phyloP scores from a whole-genome alignment of 176 grass and related monocot species.

The Pontederia crassipes region DNA sequence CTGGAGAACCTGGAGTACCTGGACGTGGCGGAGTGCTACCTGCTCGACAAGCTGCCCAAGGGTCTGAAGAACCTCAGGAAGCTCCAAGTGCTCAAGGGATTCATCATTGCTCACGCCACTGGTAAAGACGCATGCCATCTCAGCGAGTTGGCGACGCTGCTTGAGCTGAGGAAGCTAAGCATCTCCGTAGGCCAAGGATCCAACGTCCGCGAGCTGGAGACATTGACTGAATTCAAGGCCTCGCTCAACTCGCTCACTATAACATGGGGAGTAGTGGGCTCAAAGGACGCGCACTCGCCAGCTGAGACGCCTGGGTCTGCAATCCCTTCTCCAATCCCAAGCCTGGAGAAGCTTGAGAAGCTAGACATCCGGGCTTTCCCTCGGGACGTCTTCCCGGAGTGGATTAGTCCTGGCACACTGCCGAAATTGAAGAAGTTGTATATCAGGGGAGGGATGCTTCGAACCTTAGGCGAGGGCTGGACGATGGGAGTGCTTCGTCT shows the following conservation, averaged over 20 bases:
- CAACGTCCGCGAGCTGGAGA: not conserved
- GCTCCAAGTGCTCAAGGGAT: too few relatives aligned
- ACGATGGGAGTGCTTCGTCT: slow-evolving; percentile 2
- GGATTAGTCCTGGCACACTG: slow-evolving; percentile 7
- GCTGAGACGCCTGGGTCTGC: too few relatives aligned
- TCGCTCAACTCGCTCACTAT: slow-evolving; percentile 8
- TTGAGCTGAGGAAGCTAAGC: too few relatives aligned
- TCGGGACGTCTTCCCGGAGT: not conserved
- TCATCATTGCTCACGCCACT: too few relatives aligned
- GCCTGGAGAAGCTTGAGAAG: slow-evolving; percentile 14
- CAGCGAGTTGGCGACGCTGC: too few relatives aligned
- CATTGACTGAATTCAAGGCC: not conserved
- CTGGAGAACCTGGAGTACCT: too few relatives aligned
- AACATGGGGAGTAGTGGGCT: slow-evolving; percentile 3
- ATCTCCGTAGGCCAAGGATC: too few relatives aligned
- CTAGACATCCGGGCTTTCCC: slow-evolving; percentile 12
- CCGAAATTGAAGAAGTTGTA: slow-evolving; percentile 17
- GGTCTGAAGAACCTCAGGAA: too few relatives aligned
- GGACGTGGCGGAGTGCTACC: not conserved
- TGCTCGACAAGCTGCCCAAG: too few relatives aligned
- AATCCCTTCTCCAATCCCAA: not conserved
- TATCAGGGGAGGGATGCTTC: slow-evolving; percentile 7
- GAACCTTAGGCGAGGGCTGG: not conserved
- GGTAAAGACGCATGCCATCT: too few relatives aligned
- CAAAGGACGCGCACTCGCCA: not conserved